Percentiles rank a stretch among this genome's conserved stretches.
These are phyloP conservation scores for Nitzschia sp. DNA, from an alignment of 108 stramenopile genomes.

Conservation along the genomic window DNA sequence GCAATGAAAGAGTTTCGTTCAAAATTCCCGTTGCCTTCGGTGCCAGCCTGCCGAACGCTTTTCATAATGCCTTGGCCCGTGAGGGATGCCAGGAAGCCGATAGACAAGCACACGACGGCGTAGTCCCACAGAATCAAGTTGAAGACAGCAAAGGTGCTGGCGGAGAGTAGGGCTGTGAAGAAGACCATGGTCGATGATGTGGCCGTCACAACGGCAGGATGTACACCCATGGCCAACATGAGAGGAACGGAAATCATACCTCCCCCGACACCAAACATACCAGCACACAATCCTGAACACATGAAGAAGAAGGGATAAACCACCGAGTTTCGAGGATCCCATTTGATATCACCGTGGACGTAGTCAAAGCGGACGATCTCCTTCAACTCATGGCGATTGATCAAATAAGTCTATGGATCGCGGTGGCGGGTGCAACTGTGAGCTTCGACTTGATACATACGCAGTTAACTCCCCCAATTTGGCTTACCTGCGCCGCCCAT, in stretches of 20 bases:
- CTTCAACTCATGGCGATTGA: conserved; percentile 81
- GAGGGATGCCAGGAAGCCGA: conserved; percentile 85
- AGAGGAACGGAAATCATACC: conserved; percentile 93
- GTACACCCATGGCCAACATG: conserved; percentile 95
- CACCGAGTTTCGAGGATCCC: conserved; percentile 83
- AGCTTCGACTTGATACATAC: too few species aligned
- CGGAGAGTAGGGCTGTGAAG: conserved; percentile 88
- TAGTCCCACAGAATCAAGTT: conserved; percentile 87
- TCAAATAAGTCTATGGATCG: conserved; percentile 63
- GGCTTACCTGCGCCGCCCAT: conserved; percentile 59
- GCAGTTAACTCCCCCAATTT: too few species aligned
- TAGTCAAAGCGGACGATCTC: conserved; percentile 86
- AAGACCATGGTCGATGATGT: conserved; percentile 93
- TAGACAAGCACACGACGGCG: conserved; percentile 72
- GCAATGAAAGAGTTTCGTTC: conserved; percentile 94
- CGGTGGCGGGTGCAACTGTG: background rate
- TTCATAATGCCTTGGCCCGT: conserved; percentile 89
- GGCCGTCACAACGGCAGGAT: conserved; percentile 90
- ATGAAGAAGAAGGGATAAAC: conserved; percentile 91
- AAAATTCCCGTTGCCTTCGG: conserved; percentile 52
- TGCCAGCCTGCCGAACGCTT: conserved; percentile 33
- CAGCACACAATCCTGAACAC: conserved; percentile 92
- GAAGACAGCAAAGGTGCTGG: conserved; percentile 94
- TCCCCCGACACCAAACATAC: conserved; percentile 96
- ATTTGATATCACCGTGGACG: conserved; percentile 95